A percentile compares a stretch with the other conserved stretches of the same genome.
phyloP scores from a whole-genome alignment of 768 basidiomycete species.

The Leccinum subgranulosum region DNA sequence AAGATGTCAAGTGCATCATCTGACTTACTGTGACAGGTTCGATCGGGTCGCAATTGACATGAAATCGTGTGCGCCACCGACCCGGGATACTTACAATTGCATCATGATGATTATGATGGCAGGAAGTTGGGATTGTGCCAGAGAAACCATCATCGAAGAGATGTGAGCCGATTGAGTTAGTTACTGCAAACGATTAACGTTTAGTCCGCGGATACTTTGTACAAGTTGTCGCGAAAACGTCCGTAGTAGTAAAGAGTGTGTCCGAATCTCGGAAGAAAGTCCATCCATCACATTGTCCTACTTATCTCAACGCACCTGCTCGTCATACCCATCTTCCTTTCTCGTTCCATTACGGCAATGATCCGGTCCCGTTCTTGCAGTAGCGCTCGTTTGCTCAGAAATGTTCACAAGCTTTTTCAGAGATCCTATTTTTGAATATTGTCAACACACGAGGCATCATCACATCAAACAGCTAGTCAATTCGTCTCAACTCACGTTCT shows the following conservation, averaged over 20 bases:
- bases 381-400: constrained; percentile 32
- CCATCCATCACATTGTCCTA: not conserved
- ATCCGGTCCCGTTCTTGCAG: constrained; percentile 31
- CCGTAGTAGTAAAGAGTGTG: not conserved
- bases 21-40: too few species aligned
- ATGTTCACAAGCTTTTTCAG: constrained; percentile 32
- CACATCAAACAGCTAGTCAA: not conserved
- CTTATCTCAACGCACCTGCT: not conserved
- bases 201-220: not conserved
- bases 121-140: not conserved
- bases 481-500: constrained; percentile 37
- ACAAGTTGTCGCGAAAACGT: not conserved
- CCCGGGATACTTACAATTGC: too few species aligned
- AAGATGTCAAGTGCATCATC: too few species aligned
- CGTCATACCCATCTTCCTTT: not conserved
- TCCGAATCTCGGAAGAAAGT: not conserved
- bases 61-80: too few species aligned
- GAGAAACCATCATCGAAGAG: not conserved
- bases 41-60: too few species aligned
- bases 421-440: constrained; percentile 24
- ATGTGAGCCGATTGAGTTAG: not conserved
- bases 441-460: not conserved
- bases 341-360: constrained; percentile 6
- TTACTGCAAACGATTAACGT: not conserved
- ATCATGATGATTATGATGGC: too few species aligned